These are phyloP conservation scores for Madurella fahalii DNA, from an alignment of 2,329 filamentous ascomycete genomes.

Conservation along the genomic window DNA sequence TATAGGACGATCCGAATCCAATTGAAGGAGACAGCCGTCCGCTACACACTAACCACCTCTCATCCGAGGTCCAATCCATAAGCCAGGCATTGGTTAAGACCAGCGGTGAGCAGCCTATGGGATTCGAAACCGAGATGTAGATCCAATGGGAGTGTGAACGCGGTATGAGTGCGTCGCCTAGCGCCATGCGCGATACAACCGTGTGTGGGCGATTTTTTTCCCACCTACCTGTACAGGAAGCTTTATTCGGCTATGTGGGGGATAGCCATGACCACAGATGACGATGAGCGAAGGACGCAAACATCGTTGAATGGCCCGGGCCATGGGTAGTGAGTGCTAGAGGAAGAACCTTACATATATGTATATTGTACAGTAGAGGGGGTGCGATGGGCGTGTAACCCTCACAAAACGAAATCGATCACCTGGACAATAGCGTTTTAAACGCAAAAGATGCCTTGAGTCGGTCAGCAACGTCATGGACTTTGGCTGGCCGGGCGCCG, in stretches of 20 bases:
- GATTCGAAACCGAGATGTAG: not conserved
- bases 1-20: too few species aligned
- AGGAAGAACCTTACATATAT: too few species aligned
- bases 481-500: too few species aligned
- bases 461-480: too few species aligned
- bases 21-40: not conserved
- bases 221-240: conserved; percentile 23
- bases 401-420: too few species aligned
- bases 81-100: too few species aligned
- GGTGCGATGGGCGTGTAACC: too few species aligned
- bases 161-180: too few species aligned
- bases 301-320: not conserved
- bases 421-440: too few species aligned
- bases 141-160: conserved; percentile 3
- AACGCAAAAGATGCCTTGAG: too few species aligned
- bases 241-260: not conserved
- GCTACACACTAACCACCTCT: not conserved
- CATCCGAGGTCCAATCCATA: not conserved
- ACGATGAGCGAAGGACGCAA: not conserved
- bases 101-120: not conserved
- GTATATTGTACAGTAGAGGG: too few species aligned
- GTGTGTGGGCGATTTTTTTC: not conserved
- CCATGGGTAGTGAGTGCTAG: not conserved
- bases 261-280: not conserved
- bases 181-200: conserved; percentile 1